phyloP scores from a whole-genome alignment of 2,329 filamentous ascomycete genomes.

The Ceratocystis alfenasii region DNA sequence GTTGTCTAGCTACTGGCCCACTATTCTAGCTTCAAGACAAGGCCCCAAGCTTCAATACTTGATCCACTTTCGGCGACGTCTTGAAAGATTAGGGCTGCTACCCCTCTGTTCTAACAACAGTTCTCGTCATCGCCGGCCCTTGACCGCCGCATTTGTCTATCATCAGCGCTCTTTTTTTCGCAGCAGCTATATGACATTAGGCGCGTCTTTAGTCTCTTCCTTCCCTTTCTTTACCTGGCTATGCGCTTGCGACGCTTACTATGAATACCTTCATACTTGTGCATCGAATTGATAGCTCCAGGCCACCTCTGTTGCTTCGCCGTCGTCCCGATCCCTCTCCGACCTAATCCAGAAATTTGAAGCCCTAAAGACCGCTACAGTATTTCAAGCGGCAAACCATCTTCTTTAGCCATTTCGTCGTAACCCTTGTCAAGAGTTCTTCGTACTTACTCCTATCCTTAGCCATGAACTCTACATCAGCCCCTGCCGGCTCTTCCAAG shows the following conservation, averaged over 20 bases:
- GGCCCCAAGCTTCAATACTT: not conserved
- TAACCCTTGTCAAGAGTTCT: not conserved
- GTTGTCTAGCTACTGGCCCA: not conserved
- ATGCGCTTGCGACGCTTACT: slow-evolving; percentile 20
- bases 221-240: not conserved
- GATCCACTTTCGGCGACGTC: slow-evolving; percentile 7
- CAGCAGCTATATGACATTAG: not conserved
- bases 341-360: not conserved
- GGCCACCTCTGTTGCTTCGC: slow-evolving; percentile 13
- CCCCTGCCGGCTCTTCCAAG: not conserved
- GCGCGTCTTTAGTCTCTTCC: not conserved
- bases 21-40: slow-evolving; percentile 1
- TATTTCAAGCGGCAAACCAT: not conserved
- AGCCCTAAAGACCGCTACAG: not conserved
- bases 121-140: not conserved
- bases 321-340: slow-evolving; percentile 9
- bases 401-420: not conserved
- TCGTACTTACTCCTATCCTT: not conserved
- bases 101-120: not conserved
- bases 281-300: slow-evolving; percentile 17
- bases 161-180: not conserved
- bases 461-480: slow-evolving; percentile 14
- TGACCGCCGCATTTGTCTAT: not conserved
- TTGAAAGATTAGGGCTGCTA: not conserved
- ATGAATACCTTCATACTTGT: slow-evolving; percentile 17